These are phyloP conservation scores for Fraxinus sp. DNA, from an alignment of 305 asterid genomes.

Conservation along the genomic window DNA sequence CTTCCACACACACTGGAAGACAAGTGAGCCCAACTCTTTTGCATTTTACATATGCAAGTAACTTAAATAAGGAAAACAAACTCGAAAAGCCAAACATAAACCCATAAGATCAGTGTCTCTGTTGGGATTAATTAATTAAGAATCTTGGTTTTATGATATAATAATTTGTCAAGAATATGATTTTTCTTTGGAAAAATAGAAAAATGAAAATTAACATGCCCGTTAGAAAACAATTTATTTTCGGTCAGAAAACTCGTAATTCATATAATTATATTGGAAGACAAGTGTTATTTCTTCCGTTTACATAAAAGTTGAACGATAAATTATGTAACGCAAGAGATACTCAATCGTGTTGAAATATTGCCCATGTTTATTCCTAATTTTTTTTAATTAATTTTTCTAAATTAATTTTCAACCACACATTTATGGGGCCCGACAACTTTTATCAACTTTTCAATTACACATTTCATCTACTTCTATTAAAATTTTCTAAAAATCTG, in stretches of 20 bases:
- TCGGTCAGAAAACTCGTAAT: neutral
- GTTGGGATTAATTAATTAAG: neutral
- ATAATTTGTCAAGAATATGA: neutral
- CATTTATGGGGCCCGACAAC: neutral
- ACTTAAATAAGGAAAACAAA: neutral
- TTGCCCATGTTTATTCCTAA: neutral
- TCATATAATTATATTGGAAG: neutral
- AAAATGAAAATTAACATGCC: neutral
- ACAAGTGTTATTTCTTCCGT: neutral
- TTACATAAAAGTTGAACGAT: neutral
- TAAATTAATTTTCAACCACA: neutral
- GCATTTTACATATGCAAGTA: neutral
- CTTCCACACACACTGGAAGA: neutral
- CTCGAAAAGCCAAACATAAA: neutral
- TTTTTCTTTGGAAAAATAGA: neutral
- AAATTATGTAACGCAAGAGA: neutral
- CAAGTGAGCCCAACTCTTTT: neutral
- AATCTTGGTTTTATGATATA: neutral
- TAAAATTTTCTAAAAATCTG: neutral
- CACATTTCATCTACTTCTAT: neutral
- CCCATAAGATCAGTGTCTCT: neutral
- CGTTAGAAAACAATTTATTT: too few relatives aligned
- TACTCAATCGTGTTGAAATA: neutral
- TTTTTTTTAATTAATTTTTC: neutral
- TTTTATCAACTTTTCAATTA: neutral